Percentiles rank a stretch among this genome's conserved stretches.
phyloP scores from a whole-genome alignment of 257 asterid genomes.

The Solanum bulbocastanum region DNA sequence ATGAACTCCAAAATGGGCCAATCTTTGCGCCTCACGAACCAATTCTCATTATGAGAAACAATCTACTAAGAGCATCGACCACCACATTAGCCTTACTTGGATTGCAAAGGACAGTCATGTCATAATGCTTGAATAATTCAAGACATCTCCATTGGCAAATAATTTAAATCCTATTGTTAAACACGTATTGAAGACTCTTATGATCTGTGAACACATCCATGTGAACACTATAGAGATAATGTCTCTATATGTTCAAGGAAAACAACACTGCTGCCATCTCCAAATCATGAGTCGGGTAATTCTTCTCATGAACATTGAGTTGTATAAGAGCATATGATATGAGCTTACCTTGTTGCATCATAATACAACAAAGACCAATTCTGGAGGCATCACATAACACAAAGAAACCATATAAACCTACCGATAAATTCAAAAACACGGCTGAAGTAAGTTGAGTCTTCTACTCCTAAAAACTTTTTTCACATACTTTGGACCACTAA shows the following conservation, averaged over 20 bases:
- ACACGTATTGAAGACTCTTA: too few species aligned
- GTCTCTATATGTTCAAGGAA: not conserved
- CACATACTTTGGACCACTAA: not conserved
- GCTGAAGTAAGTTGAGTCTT: too few species aligned
- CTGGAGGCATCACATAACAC: not conserved
- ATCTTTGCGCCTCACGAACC: not conserved
- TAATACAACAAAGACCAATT: not conserved
- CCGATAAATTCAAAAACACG: too few species aligned
- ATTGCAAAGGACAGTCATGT: too few species aligned
- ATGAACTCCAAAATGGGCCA: too few species aligned
- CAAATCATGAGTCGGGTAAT: too few species aligned
- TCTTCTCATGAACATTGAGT: not conserved
- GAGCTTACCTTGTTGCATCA: not conserved
- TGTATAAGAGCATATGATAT: too few species aligned
- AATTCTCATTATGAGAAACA: too few species aligned
- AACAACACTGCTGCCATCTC: not conserved
- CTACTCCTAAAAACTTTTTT: too few species aligned
- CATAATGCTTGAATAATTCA: too few species aligned
- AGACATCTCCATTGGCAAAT: not conserved
- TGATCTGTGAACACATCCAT: not conserved
- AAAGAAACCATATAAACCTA: not conserved
- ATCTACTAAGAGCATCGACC: too few species aligned
- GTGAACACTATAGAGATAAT: not conserved
- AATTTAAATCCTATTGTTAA: too few species aligned
- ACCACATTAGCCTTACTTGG: not conserved